Conservation (phyloP, 352 stramenopile genomes). For the Globisporangium emineosum region DNA sequence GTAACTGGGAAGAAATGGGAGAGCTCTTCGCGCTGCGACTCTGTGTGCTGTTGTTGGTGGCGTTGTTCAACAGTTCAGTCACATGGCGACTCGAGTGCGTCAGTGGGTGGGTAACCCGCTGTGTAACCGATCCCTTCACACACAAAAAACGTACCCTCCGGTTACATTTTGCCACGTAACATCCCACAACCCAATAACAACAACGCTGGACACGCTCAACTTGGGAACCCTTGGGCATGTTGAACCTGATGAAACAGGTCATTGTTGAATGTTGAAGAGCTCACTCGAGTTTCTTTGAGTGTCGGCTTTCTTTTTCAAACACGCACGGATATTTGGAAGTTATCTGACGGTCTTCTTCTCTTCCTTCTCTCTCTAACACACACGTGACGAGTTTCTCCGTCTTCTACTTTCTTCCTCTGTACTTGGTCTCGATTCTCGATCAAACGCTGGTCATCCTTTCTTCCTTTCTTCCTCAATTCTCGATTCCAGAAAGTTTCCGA, state of each 20-base stretch:
- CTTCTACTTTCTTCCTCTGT: not conserved
- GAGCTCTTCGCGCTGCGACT: not conserved
- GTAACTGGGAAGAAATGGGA: not conserved
- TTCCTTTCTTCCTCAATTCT: not conserved
- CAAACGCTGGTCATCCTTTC: not conserved
- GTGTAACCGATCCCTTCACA: not conserved
- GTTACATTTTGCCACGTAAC: slow-evolving; percentile 5
- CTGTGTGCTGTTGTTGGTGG: not conserved
- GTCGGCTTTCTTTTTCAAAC: not conserved
- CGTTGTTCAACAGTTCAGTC: slow-evolving; percentile 10
- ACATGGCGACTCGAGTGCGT: not conserved
- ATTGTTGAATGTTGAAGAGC: not conserved
- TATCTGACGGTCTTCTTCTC: not conserved
- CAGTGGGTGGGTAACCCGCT: not conserved
- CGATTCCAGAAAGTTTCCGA: not conserved
- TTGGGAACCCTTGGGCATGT: too few relatives aligned
- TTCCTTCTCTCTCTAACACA: not conserved
- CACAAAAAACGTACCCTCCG: not conserved
- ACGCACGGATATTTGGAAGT: not conserved
- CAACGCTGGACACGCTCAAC: not conserved
- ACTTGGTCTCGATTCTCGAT: not conserved
- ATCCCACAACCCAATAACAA: not conserved
- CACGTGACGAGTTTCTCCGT: slow-evolving; percentile 1
- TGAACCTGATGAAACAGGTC: too few relatives aligned
- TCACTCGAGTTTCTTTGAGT: not conserved